These are phyloP conservation scores for Penicillium hesseltinei DNA, from an alignment of 2,329 filamentous ascomycete genomes.

Conservation along the genomic window DNA sequence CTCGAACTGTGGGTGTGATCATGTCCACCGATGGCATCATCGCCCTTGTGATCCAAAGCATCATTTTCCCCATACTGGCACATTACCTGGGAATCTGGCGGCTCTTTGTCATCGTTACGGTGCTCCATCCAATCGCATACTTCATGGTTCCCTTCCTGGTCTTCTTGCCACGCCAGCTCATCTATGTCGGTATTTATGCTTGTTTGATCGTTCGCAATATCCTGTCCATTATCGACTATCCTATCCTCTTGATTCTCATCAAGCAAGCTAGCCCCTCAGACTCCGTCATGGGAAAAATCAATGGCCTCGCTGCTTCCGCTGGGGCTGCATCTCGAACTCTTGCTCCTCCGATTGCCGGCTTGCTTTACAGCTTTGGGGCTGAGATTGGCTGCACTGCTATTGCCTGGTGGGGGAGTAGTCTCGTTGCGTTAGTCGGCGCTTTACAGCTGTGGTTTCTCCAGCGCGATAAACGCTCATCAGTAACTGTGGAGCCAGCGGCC, in stretches of 20 bases:
- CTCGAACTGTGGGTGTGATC: constrained; percentile 66
- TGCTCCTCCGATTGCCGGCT: constrained; percentile 65
- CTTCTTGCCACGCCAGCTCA: constrained; percentile 52
- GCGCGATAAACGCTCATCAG: constrained; percentile 46
- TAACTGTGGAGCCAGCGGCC: constrained; percentile 38
- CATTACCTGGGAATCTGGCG: constrained; percentile 65
- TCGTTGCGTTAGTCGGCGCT: constrained; percentile 56
- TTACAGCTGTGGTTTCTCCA: constrained; percentile 58
- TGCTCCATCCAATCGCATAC: constrained; percentile 66
- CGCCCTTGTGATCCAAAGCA: constrained; percentile 68
- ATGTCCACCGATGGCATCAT: constrained; percentile 69
- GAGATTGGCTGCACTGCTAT: constrained; percentile 59
- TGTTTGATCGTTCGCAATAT: constrained; percentile 65
- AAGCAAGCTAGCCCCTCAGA: constrained; percentile 68
- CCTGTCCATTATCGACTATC: constrained; percentile 67
- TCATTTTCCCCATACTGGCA: constrained; percentile 67
- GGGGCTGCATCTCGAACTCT: constrained; percentile 70
- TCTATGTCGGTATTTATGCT: constrained; percentile 64
- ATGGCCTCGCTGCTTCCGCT: constrained; percentile 68
- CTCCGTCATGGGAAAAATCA: constrained; percentile 66
- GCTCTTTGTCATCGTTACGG: constrained; percentile 62
- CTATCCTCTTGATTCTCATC: constrained; percentile 67
- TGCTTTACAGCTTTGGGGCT: constrained; percentile 63
- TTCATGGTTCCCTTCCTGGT: constrained; percentile 67
- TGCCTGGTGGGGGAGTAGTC: constrained; percentile 60